These are phyloP conservation scores for Podospora sp. DNA, from an alignment of 495 filamentous ascomycete species.

Conservation along the genomic window DNA sequence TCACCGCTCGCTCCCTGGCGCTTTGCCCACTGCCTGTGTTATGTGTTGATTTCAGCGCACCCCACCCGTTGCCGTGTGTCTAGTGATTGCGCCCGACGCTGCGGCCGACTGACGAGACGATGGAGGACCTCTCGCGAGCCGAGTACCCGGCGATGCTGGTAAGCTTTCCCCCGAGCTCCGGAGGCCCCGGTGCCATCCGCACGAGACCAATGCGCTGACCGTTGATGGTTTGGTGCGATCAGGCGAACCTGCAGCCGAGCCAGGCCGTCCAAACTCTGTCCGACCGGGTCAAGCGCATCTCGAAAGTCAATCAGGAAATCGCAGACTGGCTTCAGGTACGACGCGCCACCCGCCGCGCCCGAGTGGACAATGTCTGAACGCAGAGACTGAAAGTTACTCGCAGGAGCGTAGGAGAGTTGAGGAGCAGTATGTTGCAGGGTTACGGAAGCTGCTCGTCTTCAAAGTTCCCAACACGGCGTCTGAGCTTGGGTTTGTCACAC, in stretches of 20 bases:
- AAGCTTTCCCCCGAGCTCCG: constrained; percentile 40
- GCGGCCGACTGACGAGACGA: constrained; percentile 44
- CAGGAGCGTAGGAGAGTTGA: constrained; percentile 93
- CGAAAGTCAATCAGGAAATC: constrained; percentile 84
- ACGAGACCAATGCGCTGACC: constrained; percentile 14
- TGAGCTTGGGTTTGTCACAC: constrained; percentile 75
- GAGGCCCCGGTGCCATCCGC: background rate
- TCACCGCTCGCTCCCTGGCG: constrained; percentile 14
- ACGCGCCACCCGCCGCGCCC: constrained; percentile 1
- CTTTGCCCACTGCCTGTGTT: constrained; percentile 25
- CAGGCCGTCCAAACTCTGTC: constrained; percentile 83
- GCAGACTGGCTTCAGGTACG: constrained; percentile 96
- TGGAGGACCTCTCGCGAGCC: constrained; percentile 78
- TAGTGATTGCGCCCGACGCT: constrained; percentile 21
- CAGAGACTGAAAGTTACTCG: constrained; percentile 31
- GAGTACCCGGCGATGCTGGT: constrained; percentile 98
- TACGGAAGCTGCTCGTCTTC: constrained; percentile 78
- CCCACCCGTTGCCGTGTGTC: constrained; percentile 9
- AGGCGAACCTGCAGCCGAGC: constrained; percentile 81
- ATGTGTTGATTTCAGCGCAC: constrained; percentile 32
- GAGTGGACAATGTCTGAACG: constrained; percentile 6
- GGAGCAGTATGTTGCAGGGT: constrained; percentile 81
- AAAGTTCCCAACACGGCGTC: constrained; percentile 70
- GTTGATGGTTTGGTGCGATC: constrained; percentile 29
- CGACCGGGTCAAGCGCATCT: constrained; percentile 86